Conservation (phyloP, 176 grass and related monocot species). For the Juncus effusus region DNA sequence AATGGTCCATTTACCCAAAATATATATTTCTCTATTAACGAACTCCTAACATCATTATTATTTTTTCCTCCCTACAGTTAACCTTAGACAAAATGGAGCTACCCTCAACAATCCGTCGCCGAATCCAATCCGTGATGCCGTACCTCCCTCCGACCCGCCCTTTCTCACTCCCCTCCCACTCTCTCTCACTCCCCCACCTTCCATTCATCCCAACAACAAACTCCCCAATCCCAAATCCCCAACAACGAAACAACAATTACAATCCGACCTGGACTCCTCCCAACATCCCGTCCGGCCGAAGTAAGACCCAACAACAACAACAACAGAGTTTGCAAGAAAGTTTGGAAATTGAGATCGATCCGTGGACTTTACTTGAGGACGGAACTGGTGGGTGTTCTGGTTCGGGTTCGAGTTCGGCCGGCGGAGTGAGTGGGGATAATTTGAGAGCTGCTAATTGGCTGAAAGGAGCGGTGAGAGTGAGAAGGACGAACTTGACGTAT, state of each 20-base stretch:
- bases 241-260: constrained; percentile 38
- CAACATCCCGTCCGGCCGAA: constrained; percentile 50
- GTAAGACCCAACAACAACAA: constrained; percentile 36
- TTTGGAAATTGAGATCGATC: constrained; percentile 77
- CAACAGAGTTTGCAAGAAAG: constrained; percentile 35
- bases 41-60: not conserved
- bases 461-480: constrained; percentile 88
- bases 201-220: constrained; percentile 39
- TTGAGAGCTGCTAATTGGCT: constrained; percentile 88
- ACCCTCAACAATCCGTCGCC: constrained; percentile 60
- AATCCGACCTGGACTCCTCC: constrained; percentile 41
- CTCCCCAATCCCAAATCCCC: constrained; percentile 40
- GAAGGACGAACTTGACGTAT: constrained; percentile 85
- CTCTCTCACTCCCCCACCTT: constrained; percentile 45
- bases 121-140: constrained; percentile 89
- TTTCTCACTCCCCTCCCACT: constrained; percentile 52
- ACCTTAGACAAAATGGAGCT: constrained; percentile 82
- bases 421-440: constrained; percentile 19
- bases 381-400: constrained; percentile 63
- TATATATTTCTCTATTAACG: constrained; percentile 3
- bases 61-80: constrained; percentile 38
- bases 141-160: constrained; percentile 62
- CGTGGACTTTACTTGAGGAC: constrained; percentile 87
- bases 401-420: constrained; percentile 18
- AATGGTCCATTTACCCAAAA: too few relatives aligned